Evolutionary conservation across 352 stramenopile species (phyloP).

Genomic region (Pilasporangium apinafurcum): DNA sequence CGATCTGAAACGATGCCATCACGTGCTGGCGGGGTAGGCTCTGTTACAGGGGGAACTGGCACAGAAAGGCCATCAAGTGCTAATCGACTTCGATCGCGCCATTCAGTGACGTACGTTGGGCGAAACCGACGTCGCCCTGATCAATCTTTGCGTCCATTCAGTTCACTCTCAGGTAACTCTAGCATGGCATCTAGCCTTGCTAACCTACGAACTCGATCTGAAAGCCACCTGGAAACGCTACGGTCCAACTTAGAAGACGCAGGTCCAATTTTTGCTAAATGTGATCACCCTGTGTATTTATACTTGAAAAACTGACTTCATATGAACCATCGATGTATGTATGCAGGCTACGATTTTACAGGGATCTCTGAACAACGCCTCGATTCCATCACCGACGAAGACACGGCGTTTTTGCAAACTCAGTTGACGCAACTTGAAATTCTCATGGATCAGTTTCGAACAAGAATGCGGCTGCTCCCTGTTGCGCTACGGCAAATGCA

Average conservation of each 20-base stretch:
- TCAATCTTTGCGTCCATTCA: background rate
- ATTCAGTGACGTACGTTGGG: background rate
- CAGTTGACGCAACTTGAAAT: constrained; percentile 41
- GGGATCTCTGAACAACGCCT: constrained; percentile 5
- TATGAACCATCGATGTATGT: background rate
- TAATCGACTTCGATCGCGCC: background rate
- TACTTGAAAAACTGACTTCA: too few relatives aligned
- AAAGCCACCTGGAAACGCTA: constrained; percentile 27
- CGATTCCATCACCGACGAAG: constrained; percentile 6
- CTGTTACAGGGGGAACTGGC: too few relatives aligned
- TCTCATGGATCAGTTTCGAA: constrained; percentile 38
- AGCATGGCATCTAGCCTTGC: constrained; percentile 8
- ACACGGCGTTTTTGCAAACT: constrained; percentile 32
- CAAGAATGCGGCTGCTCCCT: constrained; percentile 36
- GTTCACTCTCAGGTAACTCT: background rate
- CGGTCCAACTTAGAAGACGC: constrained; percentile 34
- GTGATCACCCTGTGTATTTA: background rate
- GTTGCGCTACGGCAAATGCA: constrained; percentile 31
- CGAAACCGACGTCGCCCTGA: background rate
- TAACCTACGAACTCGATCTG: constrained; percentile 25
- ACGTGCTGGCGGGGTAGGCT: too few relatives aligned
- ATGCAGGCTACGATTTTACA: constrained; percentile 12
- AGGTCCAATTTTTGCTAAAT: constrained; percentile 5
- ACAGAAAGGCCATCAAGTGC: background rate
- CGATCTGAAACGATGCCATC: too few relatives aligned